Evolutionary conservation across 192 early-diverging fungal genomes (phyloP), one percentile per base, ranked within the genome.

Genomic region (Spizellomyces punctatus): DNA sequence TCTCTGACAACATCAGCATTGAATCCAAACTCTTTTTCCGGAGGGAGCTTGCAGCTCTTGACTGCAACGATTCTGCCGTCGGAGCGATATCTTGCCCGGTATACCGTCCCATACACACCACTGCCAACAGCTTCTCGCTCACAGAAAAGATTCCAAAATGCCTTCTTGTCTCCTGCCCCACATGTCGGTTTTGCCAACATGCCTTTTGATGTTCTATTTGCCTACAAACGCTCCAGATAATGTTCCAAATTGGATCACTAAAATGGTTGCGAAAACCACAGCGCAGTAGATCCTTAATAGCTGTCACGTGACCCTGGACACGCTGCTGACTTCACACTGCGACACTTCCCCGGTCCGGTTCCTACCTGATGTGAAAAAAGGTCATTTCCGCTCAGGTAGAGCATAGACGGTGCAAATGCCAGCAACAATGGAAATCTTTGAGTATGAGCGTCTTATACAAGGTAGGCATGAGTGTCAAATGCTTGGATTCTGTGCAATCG

Each of bases 1-100:
- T 72, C 71, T 19, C 71, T n/a, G 17, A 64, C 36, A 14, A 64
- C 62, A 64, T 63, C 71, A 16, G 50, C 50, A 54, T n/a, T n/a
- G 14, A 54, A 12, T 54, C 50, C 50, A 54, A 19, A 19, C 17
- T 54, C 50, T n/a, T 12, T 54, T n/a, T 54, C 12, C 50, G 17
- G 14, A 12, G 12, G 50, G 14, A 54, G 14, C 17, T 54, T 54
- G 50, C 50, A 54, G 14, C 17, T 54, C 17, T 54, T 54, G 50
- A 54, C 17, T 12, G 50, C 50, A n/a, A 54, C 50, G 17, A 54
- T n/a, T n/a, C 50, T 19, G 14, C 17, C 17, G 50, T 54, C 4
- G 50, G 50, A 12, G 14, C 50, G 50, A 54, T 19, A 19, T n/a
- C 50, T 12, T 19, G 50, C 50, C 50, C 17, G 12, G 17, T 54